Evolutionary conservation across 2,329 filamentous ascomycete species (phyloP).

Genomic region (Clonostachys rosea): DNA sequence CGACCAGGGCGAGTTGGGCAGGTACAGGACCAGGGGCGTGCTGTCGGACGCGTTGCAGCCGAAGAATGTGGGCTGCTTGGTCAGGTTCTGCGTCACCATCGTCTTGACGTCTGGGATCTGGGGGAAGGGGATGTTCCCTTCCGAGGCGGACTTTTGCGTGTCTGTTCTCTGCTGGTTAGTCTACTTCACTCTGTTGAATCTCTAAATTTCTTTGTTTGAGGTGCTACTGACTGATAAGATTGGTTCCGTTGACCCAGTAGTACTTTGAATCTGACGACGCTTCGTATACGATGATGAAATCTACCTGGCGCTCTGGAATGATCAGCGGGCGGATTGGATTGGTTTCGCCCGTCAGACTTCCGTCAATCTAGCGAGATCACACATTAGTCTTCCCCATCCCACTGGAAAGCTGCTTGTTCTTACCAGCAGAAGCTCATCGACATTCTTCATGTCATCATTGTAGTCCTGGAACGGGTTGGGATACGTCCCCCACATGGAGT

Average conservation of each 20-base stretch:
- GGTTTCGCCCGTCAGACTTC: conserved; percentile 19
- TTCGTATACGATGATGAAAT: conserved; percentile 23
- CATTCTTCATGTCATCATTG: conserved; percentile 13
- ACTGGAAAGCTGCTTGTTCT: not conserved
- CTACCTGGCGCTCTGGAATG: conserved; percentile 14
- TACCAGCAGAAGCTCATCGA: conserved; percentile 16
- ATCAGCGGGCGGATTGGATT: conserved; percentile 19
- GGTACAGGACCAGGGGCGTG: conserved; percentile 16
- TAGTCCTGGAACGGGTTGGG: conserved; percentile 22
- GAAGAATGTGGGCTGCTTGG: conserved; percentile 17
- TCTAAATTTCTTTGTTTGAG: not conserved
- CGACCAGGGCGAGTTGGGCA: conserved; percentile 19
- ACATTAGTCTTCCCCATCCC: not conserved
- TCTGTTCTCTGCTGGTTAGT: conserved; percentile 3
- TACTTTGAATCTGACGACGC: conserved; percentile 15
- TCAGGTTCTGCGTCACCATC: conserved; percentile 14
- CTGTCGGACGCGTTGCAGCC: conserved; percentile 12
- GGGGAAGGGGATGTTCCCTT: conserved; percentile 17
- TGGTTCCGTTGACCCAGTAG: conserved; percentile 17
- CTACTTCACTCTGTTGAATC: not conserved
- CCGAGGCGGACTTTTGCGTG: conserved; percentile 8
- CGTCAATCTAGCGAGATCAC: conserved; percentile 13
- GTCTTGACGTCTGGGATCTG: conserved; percentile 16
- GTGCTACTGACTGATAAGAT: conserved; percentile 11
- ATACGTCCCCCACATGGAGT: conserved; percentile 19